Conservation (phyloP, 2,329 filamentous ascomycete species). For the Exserohilum turcica region DNA sequence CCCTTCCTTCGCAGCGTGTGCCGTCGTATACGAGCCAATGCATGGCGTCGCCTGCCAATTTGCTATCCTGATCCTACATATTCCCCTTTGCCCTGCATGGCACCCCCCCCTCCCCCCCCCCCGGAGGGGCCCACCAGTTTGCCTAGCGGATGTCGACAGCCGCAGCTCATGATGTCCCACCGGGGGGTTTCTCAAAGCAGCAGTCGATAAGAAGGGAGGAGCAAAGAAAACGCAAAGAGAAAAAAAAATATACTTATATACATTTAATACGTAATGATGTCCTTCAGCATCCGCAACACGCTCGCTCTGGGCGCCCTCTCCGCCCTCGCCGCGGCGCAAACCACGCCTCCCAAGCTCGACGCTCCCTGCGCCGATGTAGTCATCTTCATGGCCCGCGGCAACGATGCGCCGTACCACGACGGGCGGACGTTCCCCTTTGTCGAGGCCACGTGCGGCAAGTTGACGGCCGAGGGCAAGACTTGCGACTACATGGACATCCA, state of each 20-base stretch:
- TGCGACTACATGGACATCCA: slow-evolving; percentile 32
- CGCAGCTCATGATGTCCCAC: too few relatives aligned
- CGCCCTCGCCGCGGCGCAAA: slow-evolving; percentile 16
- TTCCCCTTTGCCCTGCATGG: too few relatives aligned
- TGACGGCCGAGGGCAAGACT: slow-evolving; percentile 25
- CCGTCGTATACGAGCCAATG: too few relatives aligned
- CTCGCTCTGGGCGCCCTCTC: slow-evolving; percentile 26
- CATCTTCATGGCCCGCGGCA: slow-evolving; percentile 33
- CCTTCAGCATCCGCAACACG: slow-evolving; percentile 26
- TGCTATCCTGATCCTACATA: too few relatives aligned
- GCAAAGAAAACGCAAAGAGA: too few relatives aligned
- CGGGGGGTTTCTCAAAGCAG: too few relatives aligned
- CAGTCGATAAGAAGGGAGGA: too few relatives aligned
- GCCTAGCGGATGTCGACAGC: not conserved
- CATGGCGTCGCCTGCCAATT: too few relatives aligned
- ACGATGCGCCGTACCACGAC: slow-evolving; percentile 29
- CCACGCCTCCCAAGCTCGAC: slow-evolving; percentile 35
- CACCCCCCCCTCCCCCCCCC: too few relatives aligned
- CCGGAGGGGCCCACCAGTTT: not conserved
- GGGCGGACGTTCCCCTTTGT: slow-evolving; percentile 25
- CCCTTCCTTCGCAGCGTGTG: too few relatives aligned
- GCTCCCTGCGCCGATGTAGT: slow-evolving; percentile 27
- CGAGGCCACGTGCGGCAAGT: slow-evolving; percentile 28
- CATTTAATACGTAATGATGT: slow-evolving; percentile 29
- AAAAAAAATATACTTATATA: not conserved